Conservation (phyloP, 2,329 filamentous ascomycete genomes). For the Fusarium sp. region DNA sequence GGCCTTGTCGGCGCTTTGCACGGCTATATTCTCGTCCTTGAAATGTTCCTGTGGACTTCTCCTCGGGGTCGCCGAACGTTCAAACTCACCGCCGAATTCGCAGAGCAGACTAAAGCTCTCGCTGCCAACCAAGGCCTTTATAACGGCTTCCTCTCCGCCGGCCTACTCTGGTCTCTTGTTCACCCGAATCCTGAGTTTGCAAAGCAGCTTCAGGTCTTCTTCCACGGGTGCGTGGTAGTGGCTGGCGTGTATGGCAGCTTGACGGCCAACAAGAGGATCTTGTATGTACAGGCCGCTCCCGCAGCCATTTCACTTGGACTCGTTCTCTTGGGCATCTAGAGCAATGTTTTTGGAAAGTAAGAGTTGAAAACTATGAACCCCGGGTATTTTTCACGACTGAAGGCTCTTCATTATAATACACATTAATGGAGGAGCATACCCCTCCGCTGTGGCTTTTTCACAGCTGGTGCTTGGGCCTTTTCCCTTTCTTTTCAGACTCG, state of each 20-base stretch:
- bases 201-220: conserved; percentile 63
- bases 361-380: no score
- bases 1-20: conserved; percentile 60
- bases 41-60: conserved; percentile 66
- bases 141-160: conserved; percentile 67
- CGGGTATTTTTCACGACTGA: background rate
- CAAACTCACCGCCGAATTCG: conserved; percentile 61
- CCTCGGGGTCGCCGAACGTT: conserved; percentile 63
- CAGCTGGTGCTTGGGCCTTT: no score
- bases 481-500: no score
- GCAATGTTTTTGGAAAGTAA: background rate
- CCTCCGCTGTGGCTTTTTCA: no score
- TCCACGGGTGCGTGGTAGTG: conserved; percentile 61
- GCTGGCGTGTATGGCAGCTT: conserved; percentile 63
- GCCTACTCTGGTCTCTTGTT: conserved; percentile 62
- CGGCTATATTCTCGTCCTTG: conserved; percentile 64
- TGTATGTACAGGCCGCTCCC: conserved; percentile 59
- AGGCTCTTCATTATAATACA: no score
- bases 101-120: conserved; percentile 60
- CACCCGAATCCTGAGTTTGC: conserved; percentile 61
- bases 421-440: no score
- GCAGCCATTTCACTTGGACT: conserved; percentile 50
- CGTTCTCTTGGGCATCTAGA: conserved; percentile 46
- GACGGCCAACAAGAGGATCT: conserved; percentile 59
- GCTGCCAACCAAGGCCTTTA: conserved; percentile 68